phyloP scores from a whole-genome alignment of 2,329 filamentous ascomycete genomes.

The Colletotrichum tofieldiae region DNA sequence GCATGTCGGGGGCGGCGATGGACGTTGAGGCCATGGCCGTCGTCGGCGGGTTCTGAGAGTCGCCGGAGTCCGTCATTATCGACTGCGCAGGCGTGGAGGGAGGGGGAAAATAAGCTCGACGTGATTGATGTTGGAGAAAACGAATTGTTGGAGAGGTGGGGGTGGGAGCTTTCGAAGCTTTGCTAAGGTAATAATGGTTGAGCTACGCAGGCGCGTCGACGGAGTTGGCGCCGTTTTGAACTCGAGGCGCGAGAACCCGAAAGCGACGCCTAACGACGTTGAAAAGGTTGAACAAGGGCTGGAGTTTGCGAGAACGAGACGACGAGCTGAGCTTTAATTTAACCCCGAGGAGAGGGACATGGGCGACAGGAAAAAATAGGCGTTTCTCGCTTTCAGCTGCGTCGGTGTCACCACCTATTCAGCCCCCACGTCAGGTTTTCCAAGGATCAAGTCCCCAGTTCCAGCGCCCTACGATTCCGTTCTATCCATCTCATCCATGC shows the following conservation, averaged over 20 bases:
- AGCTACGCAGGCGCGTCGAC: conserved; percentile 16
- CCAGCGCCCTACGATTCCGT: conserved; percentile 17
- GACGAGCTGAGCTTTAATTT: conserved; percentile 27
- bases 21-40: conserved; percentile 38
- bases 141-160: conserved; percentile 20
- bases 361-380: conserved; percentile 9
- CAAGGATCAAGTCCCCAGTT: conserved; percentile 23
- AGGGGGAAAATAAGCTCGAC: not conserved
- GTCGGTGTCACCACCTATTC: conserved; percentile 1
- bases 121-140: conserved; percentile 19
- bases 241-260: conserved; percentile 26
- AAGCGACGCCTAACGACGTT: conserved; percentile 6
- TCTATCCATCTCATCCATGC: conserved; percentile 32
- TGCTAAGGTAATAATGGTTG: not conserved
- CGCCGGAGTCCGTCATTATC: conserved; percentile 27
- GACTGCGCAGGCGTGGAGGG: conserved; percentile 2
- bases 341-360: not conserved
- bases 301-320: conserved; percentile 25
- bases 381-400: conserved; percentile 27
- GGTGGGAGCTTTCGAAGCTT: conserved; percentile 11
- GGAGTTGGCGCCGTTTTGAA: conserved; percentile 14
- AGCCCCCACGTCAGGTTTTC: conserved; percentile 31
- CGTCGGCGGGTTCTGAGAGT: conserved; percentile 29
- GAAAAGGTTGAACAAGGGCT: not conserved
- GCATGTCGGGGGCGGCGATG: conserved; percentile 24